These are phyloP conservation scores for Ramichloridium luteum DNA, from an alignment of 2,329 filamentous ascomycete species.

Conservation along the genomic window DNA sequence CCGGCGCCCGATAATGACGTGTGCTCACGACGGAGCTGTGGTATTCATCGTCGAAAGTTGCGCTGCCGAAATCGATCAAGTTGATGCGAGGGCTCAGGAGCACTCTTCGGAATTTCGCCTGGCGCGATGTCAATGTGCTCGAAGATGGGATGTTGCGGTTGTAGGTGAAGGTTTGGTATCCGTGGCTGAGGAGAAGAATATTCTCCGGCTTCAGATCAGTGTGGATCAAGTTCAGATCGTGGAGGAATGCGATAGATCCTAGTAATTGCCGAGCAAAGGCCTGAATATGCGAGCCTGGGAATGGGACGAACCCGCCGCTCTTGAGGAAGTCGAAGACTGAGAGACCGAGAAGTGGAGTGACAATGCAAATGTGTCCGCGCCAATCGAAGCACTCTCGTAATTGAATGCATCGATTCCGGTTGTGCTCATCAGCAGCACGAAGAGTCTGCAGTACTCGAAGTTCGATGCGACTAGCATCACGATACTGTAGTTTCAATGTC, in stretches of 20 bases:
- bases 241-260: conserved; percentile 95
- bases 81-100: conserved; percentile 54
- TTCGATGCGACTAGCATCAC: conserved; percentile 90
- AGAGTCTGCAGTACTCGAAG: conserved; percentile 84
- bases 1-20: conserved; percentile 53
- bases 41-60: conserved; percentile 57
- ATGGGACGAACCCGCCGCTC: conserved; percentile 86
- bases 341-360: conserved; percentile 68
- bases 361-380: conserved; percentile 87
- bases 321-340: conserved; percentile 98
- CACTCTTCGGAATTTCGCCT: conserved; percentile 50
- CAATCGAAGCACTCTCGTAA: conserved; percentile 95
- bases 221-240: conserved; percentile 94
- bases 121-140: conserved; percentile 44
- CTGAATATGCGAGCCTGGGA: conserved; percentile 97
- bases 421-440: conserved; percentile 78
- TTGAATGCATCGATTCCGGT: conserved; percentile 94
- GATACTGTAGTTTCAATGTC: conserved; percentile 56
- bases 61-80: conserved; percentile 55
- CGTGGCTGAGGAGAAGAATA: conserved; percentile 52
- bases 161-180: conserved; percentile 57
- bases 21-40: conserved; percentile 57
- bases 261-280: conserved; percentile 90
- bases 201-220: conserved; percentile 64
- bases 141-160: conserved; percentile 55